These are phyloP conservation scores for Backusella mclennaniae DNA, from an alignment of 192 early-diverging fungal genomes.

Conservation along the genomic window DNA sequence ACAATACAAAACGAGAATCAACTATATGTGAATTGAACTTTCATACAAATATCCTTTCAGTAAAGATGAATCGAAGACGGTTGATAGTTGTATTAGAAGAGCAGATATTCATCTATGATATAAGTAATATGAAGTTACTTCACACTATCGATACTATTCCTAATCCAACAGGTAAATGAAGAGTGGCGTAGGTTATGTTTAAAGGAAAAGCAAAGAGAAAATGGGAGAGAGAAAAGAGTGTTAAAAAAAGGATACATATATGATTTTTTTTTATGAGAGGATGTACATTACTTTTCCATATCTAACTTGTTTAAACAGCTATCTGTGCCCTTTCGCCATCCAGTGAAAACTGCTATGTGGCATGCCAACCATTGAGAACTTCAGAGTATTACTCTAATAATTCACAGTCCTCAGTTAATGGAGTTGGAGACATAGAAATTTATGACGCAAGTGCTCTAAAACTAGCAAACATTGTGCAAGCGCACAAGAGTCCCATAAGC, in stretches of 20 bases:
- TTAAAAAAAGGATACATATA: too few relatives aligned
- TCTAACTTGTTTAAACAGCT: slow-evolving; percentile 40
- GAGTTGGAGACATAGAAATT: slow-evolving; percentile 80
- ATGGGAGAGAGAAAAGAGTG: not conserved
- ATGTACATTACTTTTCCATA: too few relatives aligned
- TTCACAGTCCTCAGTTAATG: slow-evolving; percentile 42
- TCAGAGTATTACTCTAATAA: slow-evolving; percentile 45
- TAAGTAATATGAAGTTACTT: slow-evolving; percentile 95
- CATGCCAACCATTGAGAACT: slow-evolving; percentile 79
- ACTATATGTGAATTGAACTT: slow-evolving; percentile 97
- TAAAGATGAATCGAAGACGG: slow-evolving; percentile 92
- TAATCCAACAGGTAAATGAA: slow-evolving; percentile 73
- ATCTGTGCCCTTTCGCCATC: slow-evolving; percentile 90
- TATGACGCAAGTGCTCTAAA: slow-evolving; percentile 87
- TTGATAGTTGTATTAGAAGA: slow-evolving; percentile 94
- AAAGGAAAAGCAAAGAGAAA: not conserved
- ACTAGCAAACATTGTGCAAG: slow-evolving; percentile 89
- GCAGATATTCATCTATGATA: slow-evolving; percentile 96
- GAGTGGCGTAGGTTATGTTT: not conserved
- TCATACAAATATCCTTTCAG: slow-evolving; percentile 85
- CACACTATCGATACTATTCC: slow-evolving; percentile 93
- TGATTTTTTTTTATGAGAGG: not conserved
- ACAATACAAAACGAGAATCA: slow-evolving; percentile 96
- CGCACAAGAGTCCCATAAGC: slow-evolving; percentile 88
- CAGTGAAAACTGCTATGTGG: slow-evolving; percentile 91